A percentile compares a stretch with the other conserved stretches of the same genome.
Conservation (phyloP, 1,284 basidiomycete species). For the Cerioporus squamosus region DNA sequence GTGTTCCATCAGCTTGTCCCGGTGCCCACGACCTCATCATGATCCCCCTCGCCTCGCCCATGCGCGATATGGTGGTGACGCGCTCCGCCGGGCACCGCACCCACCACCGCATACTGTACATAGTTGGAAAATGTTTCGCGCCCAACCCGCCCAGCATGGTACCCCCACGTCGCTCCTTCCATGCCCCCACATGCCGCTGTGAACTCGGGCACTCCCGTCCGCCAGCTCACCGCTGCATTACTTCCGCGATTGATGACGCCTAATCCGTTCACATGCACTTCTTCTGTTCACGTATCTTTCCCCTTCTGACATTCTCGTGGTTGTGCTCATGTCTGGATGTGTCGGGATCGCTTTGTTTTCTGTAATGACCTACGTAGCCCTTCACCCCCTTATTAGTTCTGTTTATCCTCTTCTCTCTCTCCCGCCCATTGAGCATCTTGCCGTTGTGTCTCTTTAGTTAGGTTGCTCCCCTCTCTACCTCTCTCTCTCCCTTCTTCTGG, state of each 20-base stretch:
- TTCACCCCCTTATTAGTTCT: constrained; percentile 5
- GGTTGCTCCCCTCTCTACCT: constrained; percentile 17
- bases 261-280: constrained; percentile 6
- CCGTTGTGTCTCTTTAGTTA: constrained; percentile 7
- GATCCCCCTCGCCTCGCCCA: constrained; percentile 10
- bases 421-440: not conserved
- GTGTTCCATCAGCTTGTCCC: constrained; percentile 14
- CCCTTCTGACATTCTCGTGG: constrained; percentile 14
- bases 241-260: constrained; percentile 18
- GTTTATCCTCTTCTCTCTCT: constrained; percentile 1
- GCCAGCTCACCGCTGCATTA: not conserved
- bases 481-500: constrained; percentile 4
- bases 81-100: constrained; percentile 19
- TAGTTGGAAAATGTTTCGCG: constrained; percentile 24
- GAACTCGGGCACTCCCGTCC: constrained; percentile 10
- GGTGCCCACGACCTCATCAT: constrained; percentile 14
- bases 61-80: constrained; percentile 2
- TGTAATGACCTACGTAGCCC: constrained; percentile 18
- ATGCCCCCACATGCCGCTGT: constrained; percentile 23
- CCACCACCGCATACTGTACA: constrained; percentile 27
- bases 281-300: not conserved
- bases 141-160: constrained; percentile 18
- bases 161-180: constrained; percentile 23
- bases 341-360: constrained; percentile 19
- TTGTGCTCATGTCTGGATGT: constrained; percentile 28